Evolutionary conservation across 2,329 filamentous ascomycete species (phyloP), one percentile per base, ranked within the genome.

Genomic region (Sordariomycetes sp.): DNA sequence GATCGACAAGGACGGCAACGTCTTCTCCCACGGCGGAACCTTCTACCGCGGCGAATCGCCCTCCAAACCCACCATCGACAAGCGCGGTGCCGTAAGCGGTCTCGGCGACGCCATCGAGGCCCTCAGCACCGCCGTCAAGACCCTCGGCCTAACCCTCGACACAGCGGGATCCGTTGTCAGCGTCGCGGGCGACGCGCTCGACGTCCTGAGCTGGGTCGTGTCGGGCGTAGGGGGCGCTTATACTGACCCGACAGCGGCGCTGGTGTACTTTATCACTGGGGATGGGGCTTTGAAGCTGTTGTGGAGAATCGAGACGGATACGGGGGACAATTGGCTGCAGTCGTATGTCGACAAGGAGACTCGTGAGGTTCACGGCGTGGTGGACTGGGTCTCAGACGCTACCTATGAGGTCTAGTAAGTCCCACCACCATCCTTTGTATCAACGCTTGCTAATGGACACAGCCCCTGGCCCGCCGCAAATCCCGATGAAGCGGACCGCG

Each of bases 301-400:
- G 0, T 84, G 80, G 80, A 70, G 79, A 63, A 70, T 84, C 12
- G 79, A 83, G 71, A 83, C 79, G 2, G 78, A 83, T 58, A 66
- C 81, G 48, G 59, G 71, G 10, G 73, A 76, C 59, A 79, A 82
- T 67, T 84, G 79, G 79, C 72, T 83, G n/a, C 66, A 81, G 50
- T 76, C 77, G 1, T 84, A 83, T 62, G 73, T 82, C 35, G 76
- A 82, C 55, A 77, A 78, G 4, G 65, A 66, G 4, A 70, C 70
- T 55, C 74, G 72, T 35, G 69, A 72, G 22, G 63, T 84, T 10
- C 69, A 78, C 54, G 78, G 74, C 55, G 78, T 81, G 22, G 74
- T 80, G 25, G 77, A 84, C 67, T 83, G 81, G 59, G 76, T 80
- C 52, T 70, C 76, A 6, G 77, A 82, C 34, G 79, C 77, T 2